Conservation (phyloP, 2,329 filamentous ascomycete species). For the Neopestalotiopsis clavispora region DNA sequence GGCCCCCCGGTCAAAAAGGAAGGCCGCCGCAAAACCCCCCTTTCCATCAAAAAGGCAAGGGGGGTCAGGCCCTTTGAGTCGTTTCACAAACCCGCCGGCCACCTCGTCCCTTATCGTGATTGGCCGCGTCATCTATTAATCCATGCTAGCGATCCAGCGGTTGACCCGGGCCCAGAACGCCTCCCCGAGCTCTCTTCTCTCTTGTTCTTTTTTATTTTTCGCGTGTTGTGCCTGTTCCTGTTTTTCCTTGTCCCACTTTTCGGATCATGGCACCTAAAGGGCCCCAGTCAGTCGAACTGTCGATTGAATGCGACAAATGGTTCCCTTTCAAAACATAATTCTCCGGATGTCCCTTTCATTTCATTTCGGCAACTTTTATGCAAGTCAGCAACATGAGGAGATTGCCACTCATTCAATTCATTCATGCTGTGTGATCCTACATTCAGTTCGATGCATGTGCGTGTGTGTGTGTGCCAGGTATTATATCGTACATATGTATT, state of each 20-base stretch:
- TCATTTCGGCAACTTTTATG: not conserved
- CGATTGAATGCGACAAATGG: not conserved
- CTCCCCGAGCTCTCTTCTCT: no score
- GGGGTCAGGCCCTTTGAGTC: not conserved
- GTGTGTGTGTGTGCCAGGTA: no score
- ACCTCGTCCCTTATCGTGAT: not conserved
- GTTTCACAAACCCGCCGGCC: conserved; percentile 14
- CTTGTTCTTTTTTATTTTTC: no score
- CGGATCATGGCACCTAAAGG: not conserved
- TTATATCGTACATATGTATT: no score
- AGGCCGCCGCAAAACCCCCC: not conserved
- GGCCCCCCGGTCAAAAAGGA: not conserved
- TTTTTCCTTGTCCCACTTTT: not conserved
- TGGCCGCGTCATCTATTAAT: conserved; percentile 8
- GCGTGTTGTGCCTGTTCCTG: not conserved
- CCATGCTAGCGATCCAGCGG: conserved; percentile 13
- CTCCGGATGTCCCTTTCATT: not conserved
- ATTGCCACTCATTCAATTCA: not conserved
- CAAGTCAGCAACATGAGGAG: not conserved
- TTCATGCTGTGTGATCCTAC: not conserved
- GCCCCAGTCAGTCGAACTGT: not conserved
- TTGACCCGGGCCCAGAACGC: conserved; percentile 10
- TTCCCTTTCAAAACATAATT: conserved; percentile 5
- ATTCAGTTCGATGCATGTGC: no score
- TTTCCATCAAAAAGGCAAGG: not conserved